Percentiles rank a stretch among this genome's conserved stretches.
Evolutionary conservation across 345 rosid species (phyloP).

Genomic region (Kernera saxatilis): DNA sequence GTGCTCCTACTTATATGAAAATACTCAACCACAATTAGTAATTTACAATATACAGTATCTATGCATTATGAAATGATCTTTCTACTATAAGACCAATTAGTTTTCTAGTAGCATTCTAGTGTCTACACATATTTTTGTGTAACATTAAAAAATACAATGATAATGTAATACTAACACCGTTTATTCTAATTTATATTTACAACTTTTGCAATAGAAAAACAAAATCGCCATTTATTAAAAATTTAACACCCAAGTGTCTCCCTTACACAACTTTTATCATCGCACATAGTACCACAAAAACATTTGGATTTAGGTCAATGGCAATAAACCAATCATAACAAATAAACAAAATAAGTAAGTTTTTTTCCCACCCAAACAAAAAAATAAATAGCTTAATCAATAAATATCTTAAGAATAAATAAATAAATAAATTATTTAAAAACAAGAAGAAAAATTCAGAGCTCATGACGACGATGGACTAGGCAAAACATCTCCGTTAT

Average conservation of each 20-base stretch:
- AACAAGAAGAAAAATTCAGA: not conserved
- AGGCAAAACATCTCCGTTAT: constrained; percentile 20
- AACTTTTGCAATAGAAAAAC: not conserved
- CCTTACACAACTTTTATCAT: not conserved
- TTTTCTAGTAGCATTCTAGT: too few relatives aligned
- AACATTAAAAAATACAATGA: not conserved
- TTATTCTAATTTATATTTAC: not conserved
- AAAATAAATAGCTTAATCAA: not conserved
- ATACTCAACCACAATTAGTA: too few relatives aligned
- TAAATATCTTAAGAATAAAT: not conserved
- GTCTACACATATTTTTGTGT: too few relatives aligned
- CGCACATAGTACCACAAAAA: not conserved
- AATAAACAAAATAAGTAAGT: not conserved
- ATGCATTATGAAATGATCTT: too few relatives aligned
- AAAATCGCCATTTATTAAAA: not conserved
- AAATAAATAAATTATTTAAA: not conserved
- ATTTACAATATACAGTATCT: too few relatives aligned
- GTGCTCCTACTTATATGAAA: too few relatives aligned
- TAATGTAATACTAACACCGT: not conserved
- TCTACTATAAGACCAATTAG: too few relatives aligned
- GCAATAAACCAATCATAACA: not conserved
- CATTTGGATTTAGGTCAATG: not conserved
- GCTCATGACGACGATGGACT: constrained; percentile 28
- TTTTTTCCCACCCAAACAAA: too few relatives aligned
- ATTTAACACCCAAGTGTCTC: not conserved